These are phyloP conservation scores for Umbelopsis ramanniana DNA, from an alignment of 192 early-diverging fungal species.

Conservation along the genomic window DNA sequence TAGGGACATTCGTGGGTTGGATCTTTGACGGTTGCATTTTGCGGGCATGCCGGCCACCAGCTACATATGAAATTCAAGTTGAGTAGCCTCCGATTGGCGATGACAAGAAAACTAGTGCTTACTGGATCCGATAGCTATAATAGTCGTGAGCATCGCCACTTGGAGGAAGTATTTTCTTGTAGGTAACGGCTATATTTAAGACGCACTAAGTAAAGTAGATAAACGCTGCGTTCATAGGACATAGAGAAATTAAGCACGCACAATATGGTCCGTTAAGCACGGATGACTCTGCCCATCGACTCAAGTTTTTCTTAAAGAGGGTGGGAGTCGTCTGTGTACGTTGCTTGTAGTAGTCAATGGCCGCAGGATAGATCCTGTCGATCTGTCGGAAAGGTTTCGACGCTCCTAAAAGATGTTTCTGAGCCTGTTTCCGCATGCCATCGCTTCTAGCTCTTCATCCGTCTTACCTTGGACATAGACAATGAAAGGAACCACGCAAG, in stretches of 20 bases:
- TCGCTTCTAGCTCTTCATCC: neutral
- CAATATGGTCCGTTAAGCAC: conserved; percentile 1
- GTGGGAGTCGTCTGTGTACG: neutral
- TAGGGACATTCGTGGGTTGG: conserved; percentile 1
- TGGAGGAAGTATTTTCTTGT: neutral
- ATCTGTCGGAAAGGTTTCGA: conserved; percentile 1
- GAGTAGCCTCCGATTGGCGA: neutral
- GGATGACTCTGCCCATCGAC: neutral
- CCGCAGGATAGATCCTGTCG: neutral
- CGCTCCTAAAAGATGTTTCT: neutral
- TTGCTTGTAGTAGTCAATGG: neutral
- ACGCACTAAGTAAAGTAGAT: no score
- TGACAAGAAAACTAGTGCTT: neutral
- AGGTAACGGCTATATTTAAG: neutral
- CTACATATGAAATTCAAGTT: neutral
- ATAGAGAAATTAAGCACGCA: neutral
- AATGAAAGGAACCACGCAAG: neutral
- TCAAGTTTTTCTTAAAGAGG: neutral
- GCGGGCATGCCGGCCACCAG: neutral
- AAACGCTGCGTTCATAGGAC: neutral
- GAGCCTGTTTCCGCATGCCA: no score
- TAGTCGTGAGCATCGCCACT: neutral
- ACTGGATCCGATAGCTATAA: neutral
- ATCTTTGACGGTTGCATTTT: neutral
- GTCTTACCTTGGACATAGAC: neutral